A percentile compares a stretch with the other conserved stretches of the same genome.
phyloP scores from a whole-genome alignment of 225 moss, liverwort and hornwort species.

The Marchantia polymorpha region DNA sequence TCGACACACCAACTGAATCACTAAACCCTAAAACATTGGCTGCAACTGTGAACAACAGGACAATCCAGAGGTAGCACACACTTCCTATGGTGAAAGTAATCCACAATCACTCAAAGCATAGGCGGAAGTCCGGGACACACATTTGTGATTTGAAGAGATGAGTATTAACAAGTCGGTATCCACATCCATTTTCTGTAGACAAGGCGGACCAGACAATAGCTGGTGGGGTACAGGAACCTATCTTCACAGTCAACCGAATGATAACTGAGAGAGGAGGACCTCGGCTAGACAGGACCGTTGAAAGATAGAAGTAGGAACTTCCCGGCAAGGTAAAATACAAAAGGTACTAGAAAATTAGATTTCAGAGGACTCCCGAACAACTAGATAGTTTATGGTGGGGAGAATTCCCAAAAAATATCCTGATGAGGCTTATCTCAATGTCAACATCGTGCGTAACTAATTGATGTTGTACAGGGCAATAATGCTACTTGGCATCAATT shows the following conservation, averaged over 20 bases:
- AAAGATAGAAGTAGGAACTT: slow-evolving; percentile 10
- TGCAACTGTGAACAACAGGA: no score
- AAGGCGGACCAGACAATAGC: slow-evolving; percentile 6
- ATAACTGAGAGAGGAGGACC: slow-evolving; percentile 1
- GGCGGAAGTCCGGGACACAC: not conserved
- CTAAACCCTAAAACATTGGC: slow-evolving; percentile 1
- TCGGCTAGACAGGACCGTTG: not conserved
- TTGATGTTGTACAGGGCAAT: slow-evolving; percentile 19
- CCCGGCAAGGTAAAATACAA: slow-evolving; percentile 15
- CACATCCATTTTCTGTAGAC: slow-evolving; percentile 13
- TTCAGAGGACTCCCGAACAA: slow-evolving; percentile 8
- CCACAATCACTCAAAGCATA: not conserved
- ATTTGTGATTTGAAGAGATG: slow-evolving; percentile 1
- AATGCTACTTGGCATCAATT: slow-evolving; percentile 11
- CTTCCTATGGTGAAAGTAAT: not conserved
- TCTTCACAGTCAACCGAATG: slow-evolving; percentile 11
- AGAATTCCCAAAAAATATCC: slow-evolving; percentile 27
- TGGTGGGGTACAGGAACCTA: slow-evolving; percentile 1
- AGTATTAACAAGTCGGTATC: slow-evolving; percentile 1
- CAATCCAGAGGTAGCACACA: no score
- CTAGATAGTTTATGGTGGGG: slow-evolving; percentile 22
- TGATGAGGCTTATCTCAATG: slow-evolving; percentile 15
- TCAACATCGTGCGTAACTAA: slow-evolving; percentile 7
- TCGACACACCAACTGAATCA: not conserved
- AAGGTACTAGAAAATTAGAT: slow-evolving; percentile 18